Base-by-base conservation (phyloP, 495 filamentous ascomycete species). In the Annulohypoxylon stygium region DNA sequence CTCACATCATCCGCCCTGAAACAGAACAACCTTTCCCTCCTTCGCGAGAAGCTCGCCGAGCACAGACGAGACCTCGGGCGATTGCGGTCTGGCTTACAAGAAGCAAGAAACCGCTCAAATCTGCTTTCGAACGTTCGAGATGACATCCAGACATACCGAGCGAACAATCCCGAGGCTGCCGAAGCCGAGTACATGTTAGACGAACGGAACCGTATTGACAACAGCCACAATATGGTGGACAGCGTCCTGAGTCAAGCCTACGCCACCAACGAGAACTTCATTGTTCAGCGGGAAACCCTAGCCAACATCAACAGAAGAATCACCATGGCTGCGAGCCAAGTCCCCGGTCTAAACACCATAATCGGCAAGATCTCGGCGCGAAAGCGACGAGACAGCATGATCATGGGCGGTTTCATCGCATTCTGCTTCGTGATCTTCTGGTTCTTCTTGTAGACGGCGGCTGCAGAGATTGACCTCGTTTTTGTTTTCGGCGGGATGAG, bases 171-270 rank as follows among this genome's bases (percentile, higher is more conserved):
- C 7, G 92, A 88, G 61, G 88, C 86, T 5, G 92, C 90, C 41
- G 96, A 98, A 82, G 93, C 93, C 18, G 95, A 98, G 47, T 98
- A 97, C 83, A 97, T 99, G 94, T 88, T 98, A 18, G 93, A 93
- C 74, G 96, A 99, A 88, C 88, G 96, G 30, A 80, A 84, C 55
- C 86, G 90, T 65, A 88, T 99, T 75, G 97, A 99, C 73, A 88
- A 92, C 75, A 95, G 92, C 76, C 91, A 98, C 77, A 91, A 89
- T 59, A 87, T 96, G 81, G 92, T 93, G 43, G 96, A 99, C 78
- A 91, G 90, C 62, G 94, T 99, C 47, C 84, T 99, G 67, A 95
- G 92, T 81, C 97, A 98, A 86, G 96, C 96, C 26, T 98, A 99
- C 83, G 94, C 95, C 20, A 94, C 98, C 63, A 96, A 97, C 79